These are phyloP conservation scores for Lichtheimia ornata DNA, from an alignment of 371 early-diverging fungal genomes.

Conservation along the genomic window DNA sequence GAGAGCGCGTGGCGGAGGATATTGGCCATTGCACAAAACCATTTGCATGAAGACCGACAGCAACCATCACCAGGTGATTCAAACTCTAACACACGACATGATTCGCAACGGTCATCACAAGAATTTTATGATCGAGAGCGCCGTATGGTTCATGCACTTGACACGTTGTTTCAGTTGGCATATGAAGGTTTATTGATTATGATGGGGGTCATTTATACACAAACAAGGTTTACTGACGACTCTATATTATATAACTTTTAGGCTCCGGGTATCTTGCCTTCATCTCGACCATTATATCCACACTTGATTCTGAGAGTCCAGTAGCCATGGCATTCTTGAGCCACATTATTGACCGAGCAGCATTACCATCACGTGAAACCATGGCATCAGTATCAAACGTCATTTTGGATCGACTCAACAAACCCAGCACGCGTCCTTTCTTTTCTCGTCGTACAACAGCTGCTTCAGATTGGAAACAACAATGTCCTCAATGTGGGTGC, in stretches of 20 bases:
- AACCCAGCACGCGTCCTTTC: slow-evolving; percentile 23
- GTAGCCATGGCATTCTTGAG: slow-evolving; percentile 58
- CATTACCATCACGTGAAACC: slow-evolving; percentile 54
- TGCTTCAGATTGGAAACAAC: neutral
- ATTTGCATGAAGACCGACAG: slow-evolving; percentile 12
- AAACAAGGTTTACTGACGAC: neutral
- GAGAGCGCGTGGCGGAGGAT: slow-evolving; percentile 22
- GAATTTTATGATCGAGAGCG: slow-evolving; percentile 29
- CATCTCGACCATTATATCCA: slow-evolving; percentile 25
- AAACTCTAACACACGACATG: neutral
- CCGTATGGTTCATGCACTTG: slow-evolving; percentile 25
- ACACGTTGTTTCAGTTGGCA: slow-evolving; percentile 19
- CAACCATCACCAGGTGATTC: slow-evolving; percentile 1
- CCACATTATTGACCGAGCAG: slow-evolving; percentile 58
- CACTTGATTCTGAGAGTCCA: slow-evolving; percentile 48
- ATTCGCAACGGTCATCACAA: slow-evolving; percentile 7
- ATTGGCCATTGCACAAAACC: slow-evolving; percentile 24
- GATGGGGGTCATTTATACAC: neutral
- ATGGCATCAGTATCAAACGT: slow-evolving; percentile 31
- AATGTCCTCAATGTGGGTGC: too few relatives aligned
- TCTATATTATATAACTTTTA: neutral
- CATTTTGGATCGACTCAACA: slow-evolving; percentile 32
- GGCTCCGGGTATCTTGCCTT: slow-evolving; percentile 42
- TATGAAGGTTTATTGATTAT: slow-evolving; percentile 28
- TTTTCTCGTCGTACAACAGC: slow-evolving; percentile 14